Conservation (phyloP, 2,329 filamentous ascomycete genomes). For the Sarocladium strictum region DNA sequence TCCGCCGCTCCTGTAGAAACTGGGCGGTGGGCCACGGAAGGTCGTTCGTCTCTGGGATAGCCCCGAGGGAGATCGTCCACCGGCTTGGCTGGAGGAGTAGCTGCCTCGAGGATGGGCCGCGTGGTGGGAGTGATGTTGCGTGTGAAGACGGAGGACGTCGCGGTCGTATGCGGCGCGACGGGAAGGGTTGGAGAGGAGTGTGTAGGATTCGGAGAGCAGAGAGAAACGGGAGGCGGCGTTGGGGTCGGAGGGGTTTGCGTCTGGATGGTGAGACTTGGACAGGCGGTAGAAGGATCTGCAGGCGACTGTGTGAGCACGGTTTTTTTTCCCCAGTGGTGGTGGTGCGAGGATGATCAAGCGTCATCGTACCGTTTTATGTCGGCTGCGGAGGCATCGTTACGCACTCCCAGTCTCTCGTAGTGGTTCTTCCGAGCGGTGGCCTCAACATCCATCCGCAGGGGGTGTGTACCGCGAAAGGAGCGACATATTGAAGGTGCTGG, state of each 20-base stretch:
- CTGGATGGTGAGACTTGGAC: constrained; percentile 88
- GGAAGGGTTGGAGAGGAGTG: constrained; percentile 62
- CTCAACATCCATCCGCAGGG: constrained; percentile 1
- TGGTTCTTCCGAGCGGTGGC: constrained; percentile 48
- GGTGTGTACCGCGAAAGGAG: constrained; percentile 21
- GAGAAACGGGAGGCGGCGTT: constrained; percentile 70
- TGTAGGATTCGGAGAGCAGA: constrained; percentile 78
- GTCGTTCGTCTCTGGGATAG: constrained; percentile 68
- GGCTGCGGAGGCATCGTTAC: constrained; percentile 57
- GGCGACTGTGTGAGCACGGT: too few relatives aligned
- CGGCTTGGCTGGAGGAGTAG: constrained; percentile 55
- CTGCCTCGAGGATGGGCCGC: constrained; percentile 32
- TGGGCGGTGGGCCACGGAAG: constrained; percentile 82
- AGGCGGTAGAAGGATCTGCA: constrained; percentile 76
- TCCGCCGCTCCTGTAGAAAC: constrained; percentile 77
- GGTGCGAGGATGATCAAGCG: too few relatives aligned
- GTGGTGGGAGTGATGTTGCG: constrained; percentile 23
- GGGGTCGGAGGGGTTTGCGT: constrained; percentile 76
- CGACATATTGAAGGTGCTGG: not conserved
- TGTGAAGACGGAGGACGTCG: constrained; percentile 45
- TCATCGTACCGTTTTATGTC: constrained; percentile 86
- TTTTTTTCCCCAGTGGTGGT: too few relatives aligned
- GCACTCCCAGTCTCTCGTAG: constrained; percentile 77
- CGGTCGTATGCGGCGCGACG: constrained; percentile 81
- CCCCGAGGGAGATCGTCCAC: constrained; percentile 73